A percentile compares a stretch with the other conserved stretches of the same genome.
phyloP scores from a whole-genome alignment of 257 asterid species.

The Solanum phureja region DNA sequence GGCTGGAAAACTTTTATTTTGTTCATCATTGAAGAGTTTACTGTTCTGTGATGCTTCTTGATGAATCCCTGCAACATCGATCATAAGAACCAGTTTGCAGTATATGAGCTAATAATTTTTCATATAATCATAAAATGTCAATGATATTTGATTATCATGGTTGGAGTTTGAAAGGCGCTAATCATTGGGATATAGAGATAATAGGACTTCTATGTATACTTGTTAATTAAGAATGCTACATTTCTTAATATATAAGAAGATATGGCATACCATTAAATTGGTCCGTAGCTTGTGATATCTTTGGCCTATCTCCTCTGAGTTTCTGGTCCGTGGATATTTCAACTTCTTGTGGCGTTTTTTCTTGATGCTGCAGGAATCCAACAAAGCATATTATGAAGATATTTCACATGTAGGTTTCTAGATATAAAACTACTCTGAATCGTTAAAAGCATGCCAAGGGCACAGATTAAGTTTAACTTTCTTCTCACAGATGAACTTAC shows the following conservation, averaged over 20 bases:
- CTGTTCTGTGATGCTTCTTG: neutral
- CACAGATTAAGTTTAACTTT: neutral
- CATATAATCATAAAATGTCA: neutral
- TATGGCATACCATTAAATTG: neutral
- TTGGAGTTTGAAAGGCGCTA: neutral
- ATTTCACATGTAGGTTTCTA: neutral
- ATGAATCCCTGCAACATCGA: neutral
- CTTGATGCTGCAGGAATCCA: conserved; percentile 31
- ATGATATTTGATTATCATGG: neutral
- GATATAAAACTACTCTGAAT: neutral
- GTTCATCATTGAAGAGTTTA: neutral
- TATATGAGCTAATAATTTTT: neutral
- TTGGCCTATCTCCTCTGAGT: conserved; percentile 5
- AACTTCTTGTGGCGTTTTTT: neutral
- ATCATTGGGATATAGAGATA: neutral
- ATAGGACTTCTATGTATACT: neutral
- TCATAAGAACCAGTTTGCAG: neutral
- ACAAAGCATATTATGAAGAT: conserved; percentile 1
- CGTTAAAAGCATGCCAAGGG: neutral
- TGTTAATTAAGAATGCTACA: neutral
- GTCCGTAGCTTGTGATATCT: neutral
- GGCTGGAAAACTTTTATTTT: neutral
- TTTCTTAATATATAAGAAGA: neutral
- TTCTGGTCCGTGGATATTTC: conserved; percentile 16
- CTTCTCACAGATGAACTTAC: conserved; percentile 22